These are phyloP conservation scores for Boletus vinaceobasis DNA, from an alignment of 768 basidiomycete genomes.

Conservation along the genomic window DNA sequence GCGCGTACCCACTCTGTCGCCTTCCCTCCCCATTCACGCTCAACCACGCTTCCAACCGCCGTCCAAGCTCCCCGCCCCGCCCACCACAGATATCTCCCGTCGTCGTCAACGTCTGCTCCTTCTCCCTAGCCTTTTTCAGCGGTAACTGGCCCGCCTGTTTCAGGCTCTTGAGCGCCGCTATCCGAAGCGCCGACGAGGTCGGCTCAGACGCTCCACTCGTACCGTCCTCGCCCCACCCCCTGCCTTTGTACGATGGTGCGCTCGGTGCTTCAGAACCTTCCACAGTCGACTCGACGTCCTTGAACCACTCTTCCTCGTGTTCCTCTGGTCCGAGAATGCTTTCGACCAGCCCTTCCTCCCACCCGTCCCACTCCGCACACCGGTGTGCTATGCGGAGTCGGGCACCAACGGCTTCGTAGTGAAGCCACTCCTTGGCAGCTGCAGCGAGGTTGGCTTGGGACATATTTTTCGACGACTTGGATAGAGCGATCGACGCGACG, in stretches of 20 bases:
- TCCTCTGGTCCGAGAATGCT: conserved; percentile 74
- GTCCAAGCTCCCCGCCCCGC: conserved; percentile 72
- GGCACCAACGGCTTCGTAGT: conserved; percentile 63
- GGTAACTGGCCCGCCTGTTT: conserved; percentile 47
- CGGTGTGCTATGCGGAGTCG: conserved; percentile 75
- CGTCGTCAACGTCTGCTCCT: conserved; percentile 65
- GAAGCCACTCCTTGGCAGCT: conserved; percentile 68
- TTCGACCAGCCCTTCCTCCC: conserved; percentile 81
- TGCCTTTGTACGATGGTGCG: neutral
- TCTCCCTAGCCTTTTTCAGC: conserved; percentile 58
- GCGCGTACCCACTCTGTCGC: conserved; percentile 6
- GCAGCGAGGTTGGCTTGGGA: conserved; percentile 34
- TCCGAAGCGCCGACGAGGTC: conserved; percentile 18
- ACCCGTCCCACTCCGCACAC: conserved; percentile 85
- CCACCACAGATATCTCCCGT: conserved; percentile 79
- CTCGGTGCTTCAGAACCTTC: conserved; percentile 20
- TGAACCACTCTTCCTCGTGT: conserved; percentile 69
- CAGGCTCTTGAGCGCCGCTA: conserved; percentile 26
- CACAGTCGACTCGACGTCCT: conserved; percentile 32
- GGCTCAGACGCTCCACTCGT: conserved; percentile 10
- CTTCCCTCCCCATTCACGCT: conserved; percentile 34
- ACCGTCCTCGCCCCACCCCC: neutral
- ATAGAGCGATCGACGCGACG: conserved; percentile 45
- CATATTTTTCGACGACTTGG: conserved; percentile 18
- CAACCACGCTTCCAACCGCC: conserved; percentile 74